These are phyloP conservation scores for Priceomyces haplophilus DNA, from an alignment of 805 yeast genomes.

Conservation along the genomic window DNA sequence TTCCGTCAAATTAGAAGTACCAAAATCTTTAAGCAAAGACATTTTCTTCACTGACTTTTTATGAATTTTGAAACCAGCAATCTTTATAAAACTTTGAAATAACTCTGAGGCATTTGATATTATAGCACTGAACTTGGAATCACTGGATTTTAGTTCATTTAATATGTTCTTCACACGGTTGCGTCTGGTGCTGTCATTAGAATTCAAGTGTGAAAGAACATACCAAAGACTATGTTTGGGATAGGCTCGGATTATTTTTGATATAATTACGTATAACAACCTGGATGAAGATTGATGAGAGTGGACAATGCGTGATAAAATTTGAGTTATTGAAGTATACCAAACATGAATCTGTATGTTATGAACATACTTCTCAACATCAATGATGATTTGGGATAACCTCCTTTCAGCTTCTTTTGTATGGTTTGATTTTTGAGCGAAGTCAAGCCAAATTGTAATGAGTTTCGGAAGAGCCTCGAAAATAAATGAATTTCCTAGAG, in stretches of 20 bases:
- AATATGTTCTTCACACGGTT: constrained; percentile 26
- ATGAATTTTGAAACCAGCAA: constrained; percentile 40
- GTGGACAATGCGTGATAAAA: constrained; percentile 76
- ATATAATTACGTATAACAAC: constrained; percentile 56
- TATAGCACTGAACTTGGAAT: constrained; percentile 12
- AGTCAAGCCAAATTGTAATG: constrained; percentile 89
- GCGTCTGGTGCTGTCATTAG: constrained; percentile 38
- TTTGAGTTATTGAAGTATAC: constrained; percentile 83
- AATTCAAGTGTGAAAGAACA: constrained; percentile 65
- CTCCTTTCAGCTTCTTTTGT: constrained; percentile 31
- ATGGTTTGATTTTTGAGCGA: constrained; percentile 36
- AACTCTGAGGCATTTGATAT: constrained; percentile 30
- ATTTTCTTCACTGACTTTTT: constrained; percentile 33
- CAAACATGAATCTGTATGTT: constrained; percentile 55
- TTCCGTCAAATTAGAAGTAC: constrained; percentile 27
- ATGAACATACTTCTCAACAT: constrained; percentile 42
- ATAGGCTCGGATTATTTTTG: constrained; percentile 56
- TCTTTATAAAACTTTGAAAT: constrained; percentile 40
- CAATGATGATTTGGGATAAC: constrained; percentile 47
- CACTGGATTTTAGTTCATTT: constrained; percentile 12
- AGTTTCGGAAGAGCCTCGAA: constrained; percentile 86
- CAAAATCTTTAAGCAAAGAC: constrained; percentile 41
- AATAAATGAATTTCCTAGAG: constrained; percentile 60
- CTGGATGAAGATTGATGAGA: constrained; percentile 53
- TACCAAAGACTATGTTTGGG: constrained; percentile 89